Conservation (phyloP, 306 rosid species). For the Cotoneaster glaucophyllus region DNA sequence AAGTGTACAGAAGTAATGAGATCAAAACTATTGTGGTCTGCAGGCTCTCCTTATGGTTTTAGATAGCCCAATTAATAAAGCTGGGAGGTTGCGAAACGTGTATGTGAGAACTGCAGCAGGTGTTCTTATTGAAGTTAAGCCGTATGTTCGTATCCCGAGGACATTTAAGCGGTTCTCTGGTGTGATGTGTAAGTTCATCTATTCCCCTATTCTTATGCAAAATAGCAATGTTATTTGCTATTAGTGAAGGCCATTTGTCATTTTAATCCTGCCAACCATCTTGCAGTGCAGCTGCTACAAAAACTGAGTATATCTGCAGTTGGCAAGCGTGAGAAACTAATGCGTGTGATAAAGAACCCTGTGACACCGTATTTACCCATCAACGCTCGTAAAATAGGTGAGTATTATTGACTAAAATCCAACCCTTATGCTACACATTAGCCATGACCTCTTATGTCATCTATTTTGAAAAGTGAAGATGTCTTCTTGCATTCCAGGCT, state of each 20-base stretch:
- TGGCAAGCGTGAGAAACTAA: conserved; percentile 74
- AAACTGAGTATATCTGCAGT: conserved; percentile 69
- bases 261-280: conserved; percentile 8
- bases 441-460: not conserved
- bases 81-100: conserved; percentile 69
- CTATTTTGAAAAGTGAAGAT: not conserved
- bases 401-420: not conserved
- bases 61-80: conserved; percentile 77
- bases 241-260: not conserved
- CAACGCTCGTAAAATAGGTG: conserved; percentile 66
- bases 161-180: conserved; percentile 82
- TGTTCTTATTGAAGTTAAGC: conserved; percentile 73
- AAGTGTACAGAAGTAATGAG: not conserved
- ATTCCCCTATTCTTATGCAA: not conserved
- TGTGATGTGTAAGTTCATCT: conserved; percentile 66
- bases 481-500: conserved; percentile 31
- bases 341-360: conserved; percentile 74
- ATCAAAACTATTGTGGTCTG: not conserved
- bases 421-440: too few species aligned
- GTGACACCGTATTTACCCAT: conserved; percentile 70
- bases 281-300: conserved; percentile 80
- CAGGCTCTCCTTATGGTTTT: conserved; percentile 75
- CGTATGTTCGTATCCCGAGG: conserved; percentile 73
- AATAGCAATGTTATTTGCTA: not conserved
- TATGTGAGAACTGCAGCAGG: conserved; percentile 81